Base-by-base conservation (phyloP, 306 rosid genomes). In the Cotoneaster glaucophyllus region DNA sequence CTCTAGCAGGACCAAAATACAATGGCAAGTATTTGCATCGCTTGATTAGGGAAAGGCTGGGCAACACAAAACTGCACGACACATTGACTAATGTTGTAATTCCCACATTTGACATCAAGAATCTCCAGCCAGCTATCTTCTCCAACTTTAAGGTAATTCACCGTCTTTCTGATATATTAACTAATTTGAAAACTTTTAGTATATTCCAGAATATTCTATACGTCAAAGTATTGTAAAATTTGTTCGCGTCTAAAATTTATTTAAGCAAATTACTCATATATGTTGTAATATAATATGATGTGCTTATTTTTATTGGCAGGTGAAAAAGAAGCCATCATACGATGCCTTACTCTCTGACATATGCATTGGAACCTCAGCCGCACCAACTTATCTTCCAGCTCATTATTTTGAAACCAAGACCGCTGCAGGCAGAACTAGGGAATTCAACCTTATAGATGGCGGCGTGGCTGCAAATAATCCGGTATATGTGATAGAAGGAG, bases 361-460 rank as follows among this genome's bases (percentile, higher is more conserved):
- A 70, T 90, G 92, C 74, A 79, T 87, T 2, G 17, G 76, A 32
- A 87, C 91, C 8, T 88, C 93, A 0, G 96, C 96, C 10, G 87
- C 91, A 25, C 92, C 92, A 1, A 87, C 90, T 11, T 88, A 81
- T 61, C 84, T 91, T 13, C 93, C 93, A 26, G 78, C 93, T 2
- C 75, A 88, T 69, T 21, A 77, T 34, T 88, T 88, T 74, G 69
- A 17, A 10, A 85, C 64, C 79, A 13, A 78, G 56, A 84, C 77
- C 34, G 13, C 65, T 0, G 11, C 32, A 2, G 90, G 86, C 17
- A 73, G 76, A 2, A 71, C 28, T 9, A 78, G 53, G 6, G 84
- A 87, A 45, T 91, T 87, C 77, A 79, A 91, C 76, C 96, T 91
- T 18, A 77, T 85, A 15, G 96, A 91, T 14, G 96, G 93, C 19